Base-by-base conservation (phyloP, 2,329 filamentous ascomycete species). In the Aspergillus sergii region DNA sequence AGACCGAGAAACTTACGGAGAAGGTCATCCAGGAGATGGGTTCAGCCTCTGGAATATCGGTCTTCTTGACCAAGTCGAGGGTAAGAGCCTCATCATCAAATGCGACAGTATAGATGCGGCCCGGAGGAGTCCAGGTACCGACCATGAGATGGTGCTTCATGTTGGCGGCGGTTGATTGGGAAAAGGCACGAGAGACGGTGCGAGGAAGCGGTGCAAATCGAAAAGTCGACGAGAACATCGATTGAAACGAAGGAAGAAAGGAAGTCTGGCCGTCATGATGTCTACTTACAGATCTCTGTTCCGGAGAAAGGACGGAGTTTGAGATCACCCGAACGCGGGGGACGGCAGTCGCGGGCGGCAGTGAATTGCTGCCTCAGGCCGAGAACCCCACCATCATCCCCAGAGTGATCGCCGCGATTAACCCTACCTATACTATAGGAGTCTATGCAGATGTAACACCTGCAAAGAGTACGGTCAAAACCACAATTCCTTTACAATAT, bases 1-100 rank as follows among this genome's bases (percentile, higher is more conserved):
- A 53, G 8, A 19, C 8, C 3, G 50, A 28, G 32, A 28, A 21
- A 73, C 89, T 80, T 82, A 93, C 91, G 76, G 92, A 90, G 73
- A 96, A 94, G 19, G 92, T 90, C 91, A 96, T 94, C 93, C 93
- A 96, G 64, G 92, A 96, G 69, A 96, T 95, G 9, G 93, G 91
- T 79, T 96, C 92, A 67, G 94, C 91, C 58, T 91, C 80, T 5
- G 92, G 90, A 61, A 96, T 95, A 63, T 89, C 87, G 1, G 92
- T 95, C 71, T 90, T 88, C 81, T 94, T 93, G 73, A 96, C 81
- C 72, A 95, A 79, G 69, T 89, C 86, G 64, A 96, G 80, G 8
- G 89, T 89, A 68, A 93, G 81, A 45, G 87, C 88, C 78, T 94
- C 91, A 70, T 94, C 92, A 80, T 96, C 91, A 75, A 96, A 96